These are phyloP conservation scores for Peniophora sp. DNA, from an alignment of 1,284 basidiomycete genomes.

Conservation along the genomic window DNA sequence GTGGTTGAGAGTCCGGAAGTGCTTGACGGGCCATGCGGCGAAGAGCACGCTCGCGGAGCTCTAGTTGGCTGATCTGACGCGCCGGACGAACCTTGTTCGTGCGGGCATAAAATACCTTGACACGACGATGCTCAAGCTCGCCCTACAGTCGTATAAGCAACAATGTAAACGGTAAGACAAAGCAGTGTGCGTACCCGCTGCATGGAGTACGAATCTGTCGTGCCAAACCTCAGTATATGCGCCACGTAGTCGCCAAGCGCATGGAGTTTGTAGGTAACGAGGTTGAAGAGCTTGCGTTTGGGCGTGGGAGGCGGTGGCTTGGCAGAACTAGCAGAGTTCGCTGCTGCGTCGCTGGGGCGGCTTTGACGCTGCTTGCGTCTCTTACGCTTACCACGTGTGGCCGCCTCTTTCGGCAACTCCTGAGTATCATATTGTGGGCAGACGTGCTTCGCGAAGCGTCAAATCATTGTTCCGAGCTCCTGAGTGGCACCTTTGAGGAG, in stretches of 20 bases:
- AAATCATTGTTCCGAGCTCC: conserved; percentile 9
- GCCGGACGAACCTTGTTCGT: conserved; percentile 9
- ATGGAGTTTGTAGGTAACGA: conserved; percentile 17
- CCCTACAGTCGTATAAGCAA: conserved; percentile 8
- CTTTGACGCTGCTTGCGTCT: background rate
- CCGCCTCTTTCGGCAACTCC: conserved; percentile 12
- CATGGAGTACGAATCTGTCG: conserved; percentile 15
- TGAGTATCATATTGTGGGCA: no score
- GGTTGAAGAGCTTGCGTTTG: conserved; percentile 10
- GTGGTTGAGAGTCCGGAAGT: background rate
- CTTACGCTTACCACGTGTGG: conserved; percentile 3
- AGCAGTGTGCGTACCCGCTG: conserved; percentile 15
- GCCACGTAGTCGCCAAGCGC: conserved; percentile 14
- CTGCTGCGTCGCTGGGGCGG: background rate
- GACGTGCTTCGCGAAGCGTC: conserved; percentile 11
- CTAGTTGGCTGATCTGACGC: conserved; percentile 12
- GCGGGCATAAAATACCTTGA: conserved; percentile 11
- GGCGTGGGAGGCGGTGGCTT: no score
- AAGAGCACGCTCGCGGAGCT: conserved; percentile 5
- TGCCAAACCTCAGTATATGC: conserved; percentile 12
- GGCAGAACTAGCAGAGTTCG: background rate
- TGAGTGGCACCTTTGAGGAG: conserved; percentile 12
- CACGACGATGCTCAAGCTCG: conserved; percentile 13
- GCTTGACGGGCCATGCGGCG: background rate
- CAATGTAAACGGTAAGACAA: background rate